Percentiles rank a stretch among this genome's conserved stretches.
phyloP scores from a whole-genome alignment of 2,329 filamentous ascomycete genomes.

The Fusarium falciforme region DNA sequence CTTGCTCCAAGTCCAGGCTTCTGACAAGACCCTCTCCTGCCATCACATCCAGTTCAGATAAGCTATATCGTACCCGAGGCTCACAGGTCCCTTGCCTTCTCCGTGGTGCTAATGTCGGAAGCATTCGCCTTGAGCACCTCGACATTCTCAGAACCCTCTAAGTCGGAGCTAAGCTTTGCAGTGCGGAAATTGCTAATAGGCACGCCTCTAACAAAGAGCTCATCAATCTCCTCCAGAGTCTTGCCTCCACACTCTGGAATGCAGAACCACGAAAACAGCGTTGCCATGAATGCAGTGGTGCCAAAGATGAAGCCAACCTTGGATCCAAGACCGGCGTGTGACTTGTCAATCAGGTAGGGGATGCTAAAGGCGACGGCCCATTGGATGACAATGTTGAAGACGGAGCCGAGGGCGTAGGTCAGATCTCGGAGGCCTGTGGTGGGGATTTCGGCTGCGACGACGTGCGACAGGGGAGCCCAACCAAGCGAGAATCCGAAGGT shows the following conservation, averaged over 20 bases:
- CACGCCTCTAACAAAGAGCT: slow-evolving; percentile 3
- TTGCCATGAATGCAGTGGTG: neutral
- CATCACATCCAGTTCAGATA: neutral
- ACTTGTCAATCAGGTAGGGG: slow-evolving; percentile 51
- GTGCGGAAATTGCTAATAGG: slow-evolving; percentile 1
- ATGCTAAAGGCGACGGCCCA: slow-evolving; percentile 50
- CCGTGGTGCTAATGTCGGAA: neutral
- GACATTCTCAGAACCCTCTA: neutral
- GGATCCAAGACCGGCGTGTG: slow-evolving; percentile 48
- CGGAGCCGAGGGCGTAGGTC: slow-evolving; percentile 42
- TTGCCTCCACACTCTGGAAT: slow-evolving; percentile 22
- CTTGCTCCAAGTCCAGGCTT: neutral
- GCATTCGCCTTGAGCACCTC: neutral
- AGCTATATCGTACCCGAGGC: too few species aligned
- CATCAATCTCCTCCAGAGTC: slow-evolving; percentile 24
- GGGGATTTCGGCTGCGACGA: slow-evolving; percentile 49
- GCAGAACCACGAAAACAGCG: slow-evolving; percentile 20
- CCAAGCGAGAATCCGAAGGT: slow-evolving; percentile 42
- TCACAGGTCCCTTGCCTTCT: neutral
- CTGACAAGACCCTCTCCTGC: neutral
- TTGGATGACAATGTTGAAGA: slow-evolving; percentile 47
- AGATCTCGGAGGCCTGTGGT: slow-evolving; percentile 47
- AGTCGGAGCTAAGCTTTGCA: neutral
- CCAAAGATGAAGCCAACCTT: slow-evolving; percentile 32
- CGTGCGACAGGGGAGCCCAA: slow-evolving; percentile 49